Evolutionary conservation across 1,139 yeast genomes (phyloP).

Genomic region (Eremothecium sinecaudum): DNA sequence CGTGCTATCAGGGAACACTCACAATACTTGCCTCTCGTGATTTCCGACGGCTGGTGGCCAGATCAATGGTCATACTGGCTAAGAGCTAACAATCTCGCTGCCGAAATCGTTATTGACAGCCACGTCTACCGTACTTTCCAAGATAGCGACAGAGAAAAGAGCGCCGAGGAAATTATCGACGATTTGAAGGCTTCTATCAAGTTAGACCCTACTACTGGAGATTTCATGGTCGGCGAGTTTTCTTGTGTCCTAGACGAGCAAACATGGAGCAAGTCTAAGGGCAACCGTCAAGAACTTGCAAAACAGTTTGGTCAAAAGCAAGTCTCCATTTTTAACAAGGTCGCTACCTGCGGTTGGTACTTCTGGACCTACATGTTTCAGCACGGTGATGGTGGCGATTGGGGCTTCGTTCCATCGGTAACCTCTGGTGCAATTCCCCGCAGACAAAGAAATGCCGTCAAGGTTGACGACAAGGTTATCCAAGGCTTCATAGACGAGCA

Average conservation of each 20-base stretch:
- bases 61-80: slow-evolving; percentile 70
- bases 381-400: slow-evolving; percentile 88
- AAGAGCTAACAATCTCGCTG: slow-evolving; percentile 32
- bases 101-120: slow-evolving; percentile 69
- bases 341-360: slow-evolving; percentile 57
- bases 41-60: slow-evolving; percentile 94
- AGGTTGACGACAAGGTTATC: slow-evolving; percentile 39
- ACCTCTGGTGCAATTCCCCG: slow-evolving; percentile 51
- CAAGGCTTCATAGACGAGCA: slow-evolving; percentile 41
- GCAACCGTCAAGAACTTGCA: slow-evolving; percentile 41
- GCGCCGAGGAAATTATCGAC: slow-evolving; percentile 52
- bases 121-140: slow-evolving; percentile 84
- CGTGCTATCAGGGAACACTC: slow-evolving; percentile 51
- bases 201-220: slow-evolving; percentile 47
- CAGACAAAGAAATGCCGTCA: slow-evolving; percentile 31
- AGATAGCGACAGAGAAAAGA: slow-evolving; percentile 57
- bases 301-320: slow-evolving; percentile 40
- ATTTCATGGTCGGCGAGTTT: slow-evolving; percentile 78
- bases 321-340: slow-evolving; percentile 38
- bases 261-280: slow-evolving; percentile 53
- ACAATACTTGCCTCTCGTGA: slow-evolving; percentile 53
- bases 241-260: slow-evolving; percentile 75
- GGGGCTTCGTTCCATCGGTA: slow-evolving; percentile 82
- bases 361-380: slow-evolving; percentile 91
- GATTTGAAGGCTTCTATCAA: slow-evolving; percentile 49